Base-by-base conservation (phyloP, 2,329 filamentous ascomycete genomes). In the Fusarium sp. region DNA sequence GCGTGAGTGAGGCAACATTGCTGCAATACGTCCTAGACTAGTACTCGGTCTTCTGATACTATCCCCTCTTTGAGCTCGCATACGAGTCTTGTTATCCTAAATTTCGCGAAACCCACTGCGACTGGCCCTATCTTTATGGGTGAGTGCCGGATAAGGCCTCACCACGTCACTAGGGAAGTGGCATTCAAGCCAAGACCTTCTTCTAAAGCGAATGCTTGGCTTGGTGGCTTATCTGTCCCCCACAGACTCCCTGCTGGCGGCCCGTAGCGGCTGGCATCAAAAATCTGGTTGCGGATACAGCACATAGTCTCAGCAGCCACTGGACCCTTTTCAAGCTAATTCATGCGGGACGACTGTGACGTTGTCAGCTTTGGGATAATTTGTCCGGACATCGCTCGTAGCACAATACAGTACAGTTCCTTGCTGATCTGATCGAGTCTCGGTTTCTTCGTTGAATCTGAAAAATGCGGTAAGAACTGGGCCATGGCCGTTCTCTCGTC, bases 201-300 rank as follows among this genome's bases (percentile, higher is more conserved):
- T 43, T 62, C 59, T 57, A 61, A 49, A 54, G 45, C 64, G 66
- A 66, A 68, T 63, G 44, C 66, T 69, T 63, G 51, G 52, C 60
- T 66, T 55, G 54, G 60, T 55, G 60, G 58, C 59, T 59, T 52
- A 43, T 62, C 51, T 68, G 62, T 71, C 71, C 72, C 72, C 71
- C 72, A 47, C 56, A 52, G 61, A 66, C 69, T 72, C 66, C 69
- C 59, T 75, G 63, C 54, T 75, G 63, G 66, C 72, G 74, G 74
- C 64, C 74, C 74, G 74, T 63, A 73, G 72, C 70, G 68, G 71
- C 73, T 70, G 63, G 20, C 32, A 27, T 65, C 62, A 55, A 72
- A 62, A 70, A 59, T 63, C 57, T 66, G 60, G 38, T 22, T 71
- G 72, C 69, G 67, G 59, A 62, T 68, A 73, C 24, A 6, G n/a